A percentile compares a stretch with the other conserved stretches of the same genome.
These are phyloP conservation scores for Neofusicoccum parvum DNA, from an alignment of 2,329 filamentous ascomycete genomes.

Conservation along the genomic window DNA sequence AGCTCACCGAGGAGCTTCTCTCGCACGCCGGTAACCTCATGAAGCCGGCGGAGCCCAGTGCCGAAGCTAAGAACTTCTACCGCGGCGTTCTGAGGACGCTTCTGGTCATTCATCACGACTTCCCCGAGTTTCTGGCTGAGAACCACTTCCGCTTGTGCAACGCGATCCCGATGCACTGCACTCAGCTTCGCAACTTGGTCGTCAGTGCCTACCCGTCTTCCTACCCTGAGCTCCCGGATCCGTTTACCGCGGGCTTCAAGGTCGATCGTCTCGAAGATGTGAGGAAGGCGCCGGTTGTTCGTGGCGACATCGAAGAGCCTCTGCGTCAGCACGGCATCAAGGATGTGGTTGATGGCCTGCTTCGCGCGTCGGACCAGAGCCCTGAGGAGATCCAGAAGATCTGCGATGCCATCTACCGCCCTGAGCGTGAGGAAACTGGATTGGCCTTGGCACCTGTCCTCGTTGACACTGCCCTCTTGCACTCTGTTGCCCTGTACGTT, in stretches of 20 bases:
- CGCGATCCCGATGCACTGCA: slow-evolving; percentile 78
- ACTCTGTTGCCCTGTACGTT: slow-evolving; percentile 82
- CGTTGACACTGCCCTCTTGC: slow-evolving; percentile 71
- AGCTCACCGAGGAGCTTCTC: slow-evolving; percentile 72
- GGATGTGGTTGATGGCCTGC: slow-evolving; percentile 53
- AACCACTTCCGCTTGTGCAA: slow-evolving; percentile 83
- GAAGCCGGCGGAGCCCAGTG: slow-evolving; percentile 69
- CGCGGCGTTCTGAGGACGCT: slow-evolving; percentile 81
- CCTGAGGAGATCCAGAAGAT: slow-evolving; percentile 77
- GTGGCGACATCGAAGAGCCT: slow-evolving; percentile 62
- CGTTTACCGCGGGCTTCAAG: slow-evolving; percentile 72
- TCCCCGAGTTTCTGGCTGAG: slow-evolving; percentile 86
- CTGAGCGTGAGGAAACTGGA: slow-evolving; percentile 60
- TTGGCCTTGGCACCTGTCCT: slow-evolving; percentile 68
- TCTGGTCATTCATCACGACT: slow-evolving; percentile 88
- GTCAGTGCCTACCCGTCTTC: slow-evolving; percentile 76
- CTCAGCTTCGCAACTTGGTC: slow-evolving; percentile 85
- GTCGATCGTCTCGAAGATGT: slow-evolving; percentile 76
- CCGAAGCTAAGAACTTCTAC: slow-evolving; percentile 79
- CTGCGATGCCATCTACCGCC: slow-evolving; percentile 69
- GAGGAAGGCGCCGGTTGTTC: slow-evolving; percentile 65
- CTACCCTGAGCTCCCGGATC: slow-evolving; percentile 72
- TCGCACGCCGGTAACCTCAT: slow-evolving; percentile 77
- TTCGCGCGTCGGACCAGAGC: slow-evolving; percentile 59
- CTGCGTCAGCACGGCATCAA: slow-evolving; percentile 56